Evolutionary conservation across 331 rosid genomes (phyloP).

Genomic region (Acacia concinna): DNA sequence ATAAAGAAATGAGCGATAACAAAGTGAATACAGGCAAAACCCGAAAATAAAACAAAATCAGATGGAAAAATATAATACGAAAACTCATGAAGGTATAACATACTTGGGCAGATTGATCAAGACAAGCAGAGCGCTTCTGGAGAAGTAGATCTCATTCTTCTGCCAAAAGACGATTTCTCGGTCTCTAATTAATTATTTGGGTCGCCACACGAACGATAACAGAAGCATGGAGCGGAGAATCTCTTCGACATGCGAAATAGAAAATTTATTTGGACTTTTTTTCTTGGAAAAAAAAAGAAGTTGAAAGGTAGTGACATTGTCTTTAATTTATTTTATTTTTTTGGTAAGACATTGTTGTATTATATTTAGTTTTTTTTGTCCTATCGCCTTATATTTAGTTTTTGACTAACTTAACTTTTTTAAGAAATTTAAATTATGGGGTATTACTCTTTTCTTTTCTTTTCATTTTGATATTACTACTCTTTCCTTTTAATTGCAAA

Average conservation of each 20-base stretch:
- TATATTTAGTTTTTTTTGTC: background rate
- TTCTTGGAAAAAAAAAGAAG: background rate
- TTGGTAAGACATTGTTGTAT: no score
- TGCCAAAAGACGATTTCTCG: background rate
- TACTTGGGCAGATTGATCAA: slow-evolving; percentile 24
- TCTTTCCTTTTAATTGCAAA: background rate
- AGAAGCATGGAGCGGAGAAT: slow-evolving; percentile 30
- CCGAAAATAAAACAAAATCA: background rate
- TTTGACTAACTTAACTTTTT: background rate
- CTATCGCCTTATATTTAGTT: no score
- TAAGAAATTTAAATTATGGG: background rate
- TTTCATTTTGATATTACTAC: no score
- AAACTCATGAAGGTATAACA: background rate
- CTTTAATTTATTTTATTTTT: background rate
- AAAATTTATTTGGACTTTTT: background rate
- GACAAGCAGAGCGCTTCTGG: slow-evolving; percentile 22
- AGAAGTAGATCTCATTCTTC: slow-evolving; percentile 50
- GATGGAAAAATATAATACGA: background rate
- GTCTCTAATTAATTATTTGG: slow-evolving; percentile 3
- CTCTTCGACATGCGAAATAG: slow-evolving; percentile 31
- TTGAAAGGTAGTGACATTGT: no score
- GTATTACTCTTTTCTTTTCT: background rate
- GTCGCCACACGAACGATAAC: background rate
- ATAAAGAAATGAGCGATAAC: background rate
- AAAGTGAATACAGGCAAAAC: background rate